Conservation (phyloP, 2,329 filamentous ascomycete species). For the Arthrobotrys pseudoclavata region DNA sequence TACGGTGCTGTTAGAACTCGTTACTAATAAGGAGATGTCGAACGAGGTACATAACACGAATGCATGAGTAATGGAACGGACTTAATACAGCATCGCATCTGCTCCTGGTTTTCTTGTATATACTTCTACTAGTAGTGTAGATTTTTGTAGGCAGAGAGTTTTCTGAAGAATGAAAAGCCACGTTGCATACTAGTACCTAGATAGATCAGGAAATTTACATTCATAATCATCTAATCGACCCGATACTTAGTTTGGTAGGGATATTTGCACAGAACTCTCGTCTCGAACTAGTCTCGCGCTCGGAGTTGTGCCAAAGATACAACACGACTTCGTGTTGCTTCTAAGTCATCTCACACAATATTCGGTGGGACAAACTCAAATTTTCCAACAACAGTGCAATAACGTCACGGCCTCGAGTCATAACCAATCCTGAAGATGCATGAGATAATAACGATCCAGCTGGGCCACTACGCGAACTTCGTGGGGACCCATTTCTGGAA, state of each 20-base stretch:
- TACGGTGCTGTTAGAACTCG: conserved; percentile 57
- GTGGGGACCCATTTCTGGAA: conserved; percentile 98
- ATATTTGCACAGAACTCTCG: no score
- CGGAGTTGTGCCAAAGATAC: no score
- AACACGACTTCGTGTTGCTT: conserved; percentile 18
- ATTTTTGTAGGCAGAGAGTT: conserved; percentile 10
- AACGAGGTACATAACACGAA: conserved; percentile 2
- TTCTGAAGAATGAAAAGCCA: conserved; percentile 11
- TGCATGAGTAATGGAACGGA: conserved; percentile 4
- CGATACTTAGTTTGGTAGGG: no score
- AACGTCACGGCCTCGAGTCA: conserved; percentile 10
- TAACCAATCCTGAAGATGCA: conserved; percentile 74
- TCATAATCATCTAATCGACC: neutral
- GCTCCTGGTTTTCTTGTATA: conserved; percentile 2
- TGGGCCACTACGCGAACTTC: conserved; percentile 93
- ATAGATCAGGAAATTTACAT: neutral
- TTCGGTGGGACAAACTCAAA: conserved; percentile 37
- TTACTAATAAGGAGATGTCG: conserved; percentile 23
- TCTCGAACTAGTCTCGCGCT: no score
- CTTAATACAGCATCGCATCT: neutral
- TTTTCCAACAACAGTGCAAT: conserved; percentile 14
- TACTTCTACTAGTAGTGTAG: conserved; percentile 12
- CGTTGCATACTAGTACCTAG: neutral
- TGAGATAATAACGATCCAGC: conserved; percentile 93
- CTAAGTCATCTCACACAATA: neutral